Evolutionary conservation across 2,329 filamentous ascomycete species (phyloP).

Genomic region (Akanthomyces lecanii): DNA sequence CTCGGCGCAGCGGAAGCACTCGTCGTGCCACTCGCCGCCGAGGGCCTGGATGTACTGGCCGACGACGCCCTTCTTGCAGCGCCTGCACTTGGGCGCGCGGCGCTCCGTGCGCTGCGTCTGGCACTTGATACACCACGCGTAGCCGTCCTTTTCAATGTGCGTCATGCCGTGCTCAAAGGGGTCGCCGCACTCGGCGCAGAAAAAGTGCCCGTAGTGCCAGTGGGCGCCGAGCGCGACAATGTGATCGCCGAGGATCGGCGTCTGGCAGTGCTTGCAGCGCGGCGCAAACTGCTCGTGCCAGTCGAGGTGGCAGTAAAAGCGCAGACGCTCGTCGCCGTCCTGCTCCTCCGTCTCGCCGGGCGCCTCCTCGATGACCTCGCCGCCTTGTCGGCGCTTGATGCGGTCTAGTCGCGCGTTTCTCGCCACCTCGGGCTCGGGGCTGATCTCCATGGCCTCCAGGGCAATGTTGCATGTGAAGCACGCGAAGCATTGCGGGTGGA

Average conservation of each 20-base stretch:
- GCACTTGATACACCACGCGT: constrained; percentile 92
- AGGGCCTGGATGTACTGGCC: constrained; percentile 88
- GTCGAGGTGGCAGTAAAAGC: constrained; percentile 98
- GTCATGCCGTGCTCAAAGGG: constrained; percentile 73
- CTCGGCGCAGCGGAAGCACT: constrained; percentile 77
- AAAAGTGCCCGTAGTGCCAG: constrained; percentile 97
- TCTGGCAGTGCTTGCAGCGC: constrained; percentile 92
- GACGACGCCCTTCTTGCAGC: constrained; percentile 78
- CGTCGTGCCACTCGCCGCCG: constrained; percentile 87
- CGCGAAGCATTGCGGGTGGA: constrained; percentile 89
- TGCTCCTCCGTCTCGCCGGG: constrained; percentile 62
- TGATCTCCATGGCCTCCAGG: constrained; percentile 94
- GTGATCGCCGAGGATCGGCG: constrained; percentile 92
- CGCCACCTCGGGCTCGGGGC: constrained; percentile 75
- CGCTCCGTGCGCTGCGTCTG: constrained; percentile 89
- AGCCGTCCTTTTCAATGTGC: constrained; percentile 90
- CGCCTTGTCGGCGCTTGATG: constrained; percentile 58
- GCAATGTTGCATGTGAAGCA: constrained; percentile 84
- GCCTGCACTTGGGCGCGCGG: constrained; percentile 80
- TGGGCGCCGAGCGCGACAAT: constrained; percentile 90
- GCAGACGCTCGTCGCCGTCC: constrained; percentile 67
- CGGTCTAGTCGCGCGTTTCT: constrained; percentile 68
- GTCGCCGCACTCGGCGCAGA: constrained; percentile 97
- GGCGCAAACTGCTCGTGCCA: constrained; percentile 94
- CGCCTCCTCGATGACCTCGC: constrained; percentile 57